These are phyloP conservation scores for Rhododendron molle DNA, from an alignment of 148 eudicot species.

Conservation along the genomic window DNA sequence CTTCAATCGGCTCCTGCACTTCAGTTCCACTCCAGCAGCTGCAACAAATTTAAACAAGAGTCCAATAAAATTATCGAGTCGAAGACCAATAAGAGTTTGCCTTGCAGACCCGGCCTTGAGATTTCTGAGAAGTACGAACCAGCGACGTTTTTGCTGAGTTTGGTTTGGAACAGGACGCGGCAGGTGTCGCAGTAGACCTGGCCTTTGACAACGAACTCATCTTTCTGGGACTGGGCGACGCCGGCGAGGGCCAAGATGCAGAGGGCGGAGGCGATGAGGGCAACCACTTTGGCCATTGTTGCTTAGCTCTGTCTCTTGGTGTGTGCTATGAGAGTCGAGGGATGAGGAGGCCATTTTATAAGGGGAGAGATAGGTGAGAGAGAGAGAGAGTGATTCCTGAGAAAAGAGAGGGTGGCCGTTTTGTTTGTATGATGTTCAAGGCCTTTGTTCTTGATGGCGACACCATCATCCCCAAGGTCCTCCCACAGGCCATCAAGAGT, in stretches of 20 bases:
- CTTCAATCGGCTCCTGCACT: slow-evolving; percentile 19
- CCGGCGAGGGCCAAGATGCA: slow-evolving; percentile 27
- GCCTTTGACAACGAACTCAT: slow-evolving; percentile 13
- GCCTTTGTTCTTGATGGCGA: slow-evolving; percentile 21
- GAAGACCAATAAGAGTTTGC: background rate
- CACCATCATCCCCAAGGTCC: slow-evolving; percentile 27
- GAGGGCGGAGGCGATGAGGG: slow-evolving; percentile 23
- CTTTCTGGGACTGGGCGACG: slow-evolving; percentile 13
- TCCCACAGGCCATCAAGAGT: slow-evolving; percentile 31
- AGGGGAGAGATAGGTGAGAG: background rate
- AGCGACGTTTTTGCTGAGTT: background rate
- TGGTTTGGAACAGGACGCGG: slow-evolving; percentile 12
- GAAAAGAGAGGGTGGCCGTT: no score
- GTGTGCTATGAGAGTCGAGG: background rate
- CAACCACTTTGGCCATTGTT: slow-evolving; percentile 28
- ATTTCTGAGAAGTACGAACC: background rate
- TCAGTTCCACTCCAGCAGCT: slow-evolving; percentile 38
- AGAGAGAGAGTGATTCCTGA: no score
- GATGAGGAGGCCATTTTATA: slow-evolving; percentile 2
- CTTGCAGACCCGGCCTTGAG: no score
- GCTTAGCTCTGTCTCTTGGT: background rate
- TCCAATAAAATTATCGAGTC: background rate
- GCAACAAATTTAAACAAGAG: background rate
- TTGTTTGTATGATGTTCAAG: slow-evolving; percentile 14
- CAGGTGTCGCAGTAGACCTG: slow-evolving; percentile 13